phyloP scores from a whole-genome alignment of 2,329 filamentous ascomycete species.

The Camillea tinctor region DNA sequence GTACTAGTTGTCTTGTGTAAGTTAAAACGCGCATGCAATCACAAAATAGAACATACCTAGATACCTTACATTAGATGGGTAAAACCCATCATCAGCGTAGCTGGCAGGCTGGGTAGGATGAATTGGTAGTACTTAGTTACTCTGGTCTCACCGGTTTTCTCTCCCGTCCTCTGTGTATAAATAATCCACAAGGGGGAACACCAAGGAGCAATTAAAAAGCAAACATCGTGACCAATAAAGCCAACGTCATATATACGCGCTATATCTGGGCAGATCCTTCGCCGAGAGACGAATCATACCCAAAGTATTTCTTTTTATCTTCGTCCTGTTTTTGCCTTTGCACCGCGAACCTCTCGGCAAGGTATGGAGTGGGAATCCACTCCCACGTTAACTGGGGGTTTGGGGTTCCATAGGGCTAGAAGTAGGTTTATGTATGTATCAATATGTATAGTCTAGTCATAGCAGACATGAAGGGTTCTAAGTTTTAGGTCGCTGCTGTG shows the following conservation, averaged over 20 bases:
- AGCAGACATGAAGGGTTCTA: no score
- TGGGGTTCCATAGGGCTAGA: background rate
- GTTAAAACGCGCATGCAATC: background rate
- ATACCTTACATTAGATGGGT: no score
- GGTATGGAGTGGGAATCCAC: background rate
- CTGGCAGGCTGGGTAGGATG: no score
- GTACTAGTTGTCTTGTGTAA: no score
- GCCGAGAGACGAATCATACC: background rate
- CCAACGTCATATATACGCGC: background rate
- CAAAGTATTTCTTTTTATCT: background rate
- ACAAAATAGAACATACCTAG: background rate
- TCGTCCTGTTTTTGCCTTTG: background rate
- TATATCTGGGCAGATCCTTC: background rate
- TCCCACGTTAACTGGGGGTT: background rate
- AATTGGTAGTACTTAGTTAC: no score
- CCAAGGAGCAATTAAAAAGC: no score
- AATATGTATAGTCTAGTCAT: no score
- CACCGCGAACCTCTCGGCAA: background rate
- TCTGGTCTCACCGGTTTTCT: no score
- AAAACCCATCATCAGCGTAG: no score
- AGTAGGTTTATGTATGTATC: background rate
- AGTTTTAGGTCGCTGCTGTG: conserved; percentile 2
- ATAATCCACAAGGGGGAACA: no score
- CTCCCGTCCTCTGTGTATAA: no score
- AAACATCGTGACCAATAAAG: background rate